These are phyloP conservation scores for Colletotrichum orchidophilum DNA, from an alignment of 2,329 filamentous ascomycete species.

Conservation along the genomic window DNA sequence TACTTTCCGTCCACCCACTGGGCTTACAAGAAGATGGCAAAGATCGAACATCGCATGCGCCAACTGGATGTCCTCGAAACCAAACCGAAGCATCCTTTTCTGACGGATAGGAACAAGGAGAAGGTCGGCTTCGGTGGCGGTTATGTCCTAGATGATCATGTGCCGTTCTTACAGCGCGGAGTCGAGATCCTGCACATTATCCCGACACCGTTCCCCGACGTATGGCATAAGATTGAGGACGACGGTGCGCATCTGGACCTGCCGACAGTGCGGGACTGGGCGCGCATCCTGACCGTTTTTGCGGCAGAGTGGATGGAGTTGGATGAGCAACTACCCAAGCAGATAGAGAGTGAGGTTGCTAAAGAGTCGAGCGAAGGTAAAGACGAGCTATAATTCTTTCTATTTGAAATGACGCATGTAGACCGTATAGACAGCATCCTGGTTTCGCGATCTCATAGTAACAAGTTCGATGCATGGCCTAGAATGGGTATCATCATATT, in stretches of 20 bases:
- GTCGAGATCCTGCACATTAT: slow-evolving; percentile 93
- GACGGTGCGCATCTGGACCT: slow-evolving; percentile 86
- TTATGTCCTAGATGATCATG: slow-evolving; percentile 84
- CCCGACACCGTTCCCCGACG: slow-evolving; percentile 79
- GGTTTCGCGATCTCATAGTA: neutral
- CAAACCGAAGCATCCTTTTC: slow-evolving; percentile 62
- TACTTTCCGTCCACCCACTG: slow-evolving; percentile 93
- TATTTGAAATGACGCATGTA: neutral
- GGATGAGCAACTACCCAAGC: slow-evolving; percentile 47
- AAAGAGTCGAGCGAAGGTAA: slow-evolving; percentile 22
- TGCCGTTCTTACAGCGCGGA: slow-evolving; percentile 88
- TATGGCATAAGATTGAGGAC: slow-evolving; percentile 90
- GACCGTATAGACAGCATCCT: neutral
- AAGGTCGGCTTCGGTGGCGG: slow-evolving; percentile 53
- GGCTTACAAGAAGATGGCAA: slow-evolving; percentile 84
- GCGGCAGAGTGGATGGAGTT: slow-evolving; percentile 93
- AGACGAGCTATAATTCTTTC: slow-evolving; percentile 22
- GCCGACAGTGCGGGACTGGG: slow-evolving; percentile 86
- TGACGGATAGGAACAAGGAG: slow-evolving; percentile 69
- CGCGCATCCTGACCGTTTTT: slow-evolving; percentile 84
- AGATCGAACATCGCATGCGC: slow-evolving; percentile 78
- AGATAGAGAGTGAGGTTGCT: slow-evolving; percentile 37
- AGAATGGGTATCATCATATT: neutral
- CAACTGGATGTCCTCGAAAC: slow-evolving; percentile 73
- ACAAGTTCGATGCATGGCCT: neutral